Base-by-base conservation (phyloP, 257 asterid genomes). In the Petunia axillaris region DNA sequence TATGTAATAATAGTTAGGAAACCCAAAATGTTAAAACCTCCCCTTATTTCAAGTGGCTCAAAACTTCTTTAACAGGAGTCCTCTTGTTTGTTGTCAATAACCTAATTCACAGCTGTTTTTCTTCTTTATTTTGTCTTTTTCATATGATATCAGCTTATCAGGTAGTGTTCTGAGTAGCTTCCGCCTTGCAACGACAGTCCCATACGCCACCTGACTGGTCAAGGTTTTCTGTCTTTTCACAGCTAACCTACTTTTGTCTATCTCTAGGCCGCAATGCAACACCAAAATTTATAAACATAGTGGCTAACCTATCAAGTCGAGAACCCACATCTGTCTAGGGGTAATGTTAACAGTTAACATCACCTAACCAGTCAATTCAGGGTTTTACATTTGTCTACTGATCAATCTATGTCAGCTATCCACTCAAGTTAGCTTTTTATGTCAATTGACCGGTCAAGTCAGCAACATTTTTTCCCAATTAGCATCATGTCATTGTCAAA, bases 331-430 rank as follows among this genome's bases (percentile, higher is more conserved):
- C 77, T 5, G 62, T 35, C 77, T 71, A 50, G 63, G 46, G 43
- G 46, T 36, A 50, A 50, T 73, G 35, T 36, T 71, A 50, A 11
- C 46, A 0, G 78, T 73, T 50, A 41, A 36, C 36, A 36, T 52
- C 46, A 73, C 35, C 78, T 73, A 73, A 52, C 78, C 78, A 50
- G 15, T 50, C 78, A 73, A 73, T 25, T 73, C 77, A 73, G 44
- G 78, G 36, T 46, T 73, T 46, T 11, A 50, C 46, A 50, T 73
- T 73, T 36, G 62, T 11, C 57, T 13, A 73, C 36, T 52, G 44
- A 35, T 50, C 63, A 48, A 36, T 50, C 78, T 50, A 50, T 73
- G 53, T 35, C 8, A 71, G 44, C 44, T 48, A 73, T 46, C 63
- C 25, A 35, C 36, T 73, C 78, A 36, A 73, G 78, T 73, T 73